These are phyloP conservation scores for Colletotrichum spaethianum DNA, from an alignment of 2,329 filamentous ascomycete genomes.

Conservation along the genomic window DNA sequence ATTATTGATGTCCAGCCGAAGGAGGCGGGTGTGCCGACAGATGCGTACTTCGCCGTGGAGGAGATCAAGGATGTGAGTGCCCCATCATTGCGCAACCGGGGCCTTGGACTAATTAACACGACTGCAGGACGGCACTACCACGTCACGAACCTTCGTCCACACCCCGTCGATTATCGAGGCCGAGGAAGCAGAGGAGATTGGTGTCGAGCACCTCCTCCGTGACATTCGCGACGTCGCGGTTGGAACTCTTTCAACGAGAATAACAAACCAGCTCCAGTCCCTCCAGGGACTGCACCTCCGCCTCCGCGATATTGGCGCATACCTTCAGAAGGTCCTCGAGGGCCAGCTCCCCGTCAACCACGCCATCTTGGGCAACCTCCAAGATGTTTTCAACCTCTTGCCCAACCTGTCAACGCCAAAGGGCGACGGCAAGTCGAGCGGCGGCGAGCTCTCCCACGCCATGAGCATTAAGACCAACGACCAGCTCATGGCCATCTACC, in stretches of 20 bases:
- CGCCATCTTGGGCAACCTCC: conserved; percentile 96
- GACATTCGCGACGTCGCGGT: conserved; percentile 99
- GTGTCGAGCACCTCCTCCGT: conserved; percentile 96
- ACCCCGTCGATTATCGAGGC: conserved; percentile 98
- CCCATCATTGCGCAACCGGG: conserved; percentile 7
- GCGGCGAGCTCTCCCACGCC: conserved; percentile 90
- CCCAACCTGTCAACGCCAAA: conserved; percentile 94
- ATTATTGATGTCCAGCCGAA: conserved; percentile 99
- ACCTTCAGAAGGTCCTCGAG: conserved; percentile 96
- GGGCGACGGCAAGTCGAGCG: conserved; percentile 72
- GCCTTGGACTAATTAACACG: conserved; percentile 31
- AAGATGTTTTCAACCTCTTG: conserved; percentile 98
- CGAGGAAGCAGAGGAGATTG: conserved; percentile 98
- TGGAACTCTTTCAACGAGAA: conserved; percentile 94
- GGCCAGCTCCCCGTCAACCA: conserved; percentile 96
- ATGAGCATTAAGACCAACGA: conserved; percentile 99
- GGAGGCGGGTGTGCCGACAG: conserved; percentile 96
- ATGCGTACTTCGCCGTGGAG: conserved; percentile 98
- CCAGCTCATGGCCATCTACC: conserved; percentile 98
- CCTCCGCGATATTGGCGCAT: conserved; percentile 93
- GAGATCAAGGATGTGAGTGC: conserved; percentile 96
- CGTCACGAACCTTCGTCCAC: conserved; percentile 97
- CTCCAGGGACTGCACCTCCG: conserved; percentile 95
- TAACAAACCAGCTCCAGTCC: conserved; percentile 97
- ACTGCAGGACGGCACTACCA: conserved; percentile 91